Conservation (phyloP, 352 stramenopile genomes). For the Globisporangium splendens region DNA sequence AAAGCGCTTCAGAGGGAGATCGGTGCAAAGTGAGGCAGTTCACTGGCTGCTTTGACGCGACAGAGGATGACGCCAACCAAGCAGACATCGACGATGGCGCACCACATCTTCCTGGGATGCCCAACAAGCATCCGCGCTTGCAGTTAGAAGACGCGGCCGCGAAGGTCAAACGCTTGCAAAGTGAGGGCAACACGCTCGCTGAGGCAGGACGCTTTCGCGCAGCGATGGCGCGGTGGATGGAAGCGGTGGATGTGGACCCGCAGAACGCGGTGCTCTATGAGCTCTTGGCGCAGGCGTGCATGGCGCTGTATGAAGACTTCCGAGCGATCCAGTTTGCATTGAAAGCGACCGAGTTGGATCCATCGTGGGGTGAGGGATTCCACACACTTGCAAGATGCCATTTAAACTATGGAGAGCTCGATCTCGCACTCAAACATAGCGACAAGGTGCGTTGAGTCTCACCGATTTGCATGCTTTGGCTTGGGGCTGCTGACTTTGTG, state of each 20-base stretch:
- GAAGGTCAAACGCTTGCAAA: constrained; percentile 62
- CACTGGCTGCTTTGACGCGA: constrained; percentile 5
- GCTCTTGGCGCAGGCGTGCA: constrained; percentile 64
- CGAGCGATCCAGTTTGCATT: constrained; percentile 64
- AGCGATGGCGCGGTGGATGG: constrained; percentile 65
- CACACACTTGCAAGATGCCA: constrained; percentile 67
- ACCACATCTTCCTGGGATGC: background rate
- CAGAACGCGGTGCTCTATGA: constrained; percentile 55
- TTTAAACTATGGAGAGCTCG: constrained; percentile 78
- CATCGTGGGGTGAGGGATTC: constrained; percentile 63
- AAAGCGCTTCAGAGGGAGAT: too few relatives aligned
- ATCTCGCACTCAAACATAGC: constrained; percentile 49
- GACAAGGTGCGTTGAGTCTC: constrained; percentile 26
- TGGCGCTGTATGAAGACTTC: constrained; percentile 73
- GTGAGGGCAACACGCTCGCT: constrained; percentile 76
- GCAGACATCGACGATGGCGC: constrained; percentile 2
- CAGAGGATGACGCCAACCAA: constrained; percentile 8
- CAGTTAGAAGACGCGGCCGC: constrained; percentile 49
- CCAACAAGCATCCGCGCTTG: constrained; percentile 16
- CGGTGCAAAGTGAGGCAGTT: constrained; percentile 1
- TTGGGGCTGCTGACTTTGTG: background rate
- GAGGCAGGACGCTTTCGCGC: constrained; percentile 56
- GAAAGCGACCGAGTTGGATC: constrained; percentile 47
- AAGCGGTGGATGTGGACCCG: constrained; percentile 46
- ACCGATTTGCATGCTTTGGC: background rate